Conservation (phyloP, 495 filamentous ascomycete genomes). For the Talaromyces trachyspermus region DNA sequence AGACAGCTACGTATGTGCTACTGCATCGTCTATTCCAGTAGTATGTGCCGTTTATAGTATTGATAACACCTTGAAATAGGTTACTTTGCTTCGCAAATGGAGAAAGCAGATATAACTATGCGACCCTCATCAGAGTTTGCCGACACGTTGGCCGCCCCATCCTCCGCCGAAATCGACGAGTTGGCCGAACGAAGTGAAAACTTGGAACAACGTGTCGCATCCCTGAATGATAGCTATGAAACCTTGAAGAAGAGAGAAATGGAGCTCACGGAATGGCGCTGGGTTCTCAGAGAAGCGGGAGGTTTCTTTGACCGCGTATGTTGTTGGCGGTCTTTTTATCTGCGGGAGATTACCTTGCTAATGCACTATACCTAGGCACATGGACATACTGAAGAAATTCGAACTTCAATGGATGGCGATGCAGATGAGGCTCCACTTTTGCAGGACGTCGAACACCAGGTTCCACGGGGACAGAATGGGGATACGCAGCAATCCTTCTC, state of each 20-base stretch:
- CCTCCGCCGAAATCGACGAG: constrained; percentile 90
- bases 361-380: constrained; percentile 50
- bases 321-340: background rate
- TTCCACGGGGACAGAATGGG: constrained; percentile 50
- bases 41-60: too few species aligned
- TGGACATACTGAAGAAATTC: constrained; percentile 93
- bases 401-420: constrained; percentile 80
- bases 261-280: constrained; percentile 94
- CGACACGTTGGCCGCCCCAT: constrained; percentile 75
- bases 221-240: constrained; percentile 95
- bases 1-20: constrained; percentile 77
- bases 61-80: constrained; percentile 41
- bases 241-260: constrained; percentile 95
- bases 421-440: constrained; percentile 69
- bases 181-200: constrained; percentile 84
- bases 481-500: constrained; percentile 80
- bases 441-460: constrained; percentile 77
- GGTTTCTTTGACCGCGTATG: constrained; percentile 86
- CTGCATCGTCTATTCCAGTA: too few species aligned
- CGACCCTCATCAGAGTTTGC: constrained; percentile 78
- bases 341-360: constrained; percentile 18
- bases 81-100: constrained; percentile 91
- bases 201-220: constrained; percentile 83
- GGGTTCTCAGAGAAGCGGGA: constrained; percentile 90
- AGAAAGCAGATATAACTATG: constrained; percentile 78